Percentiles rank a stretch among this genome's conserved stretches.
Conservation (phyloP, 2,329 filamentous ascomycete genomes). For the Aspergillus quadrilineatus region DNA sequence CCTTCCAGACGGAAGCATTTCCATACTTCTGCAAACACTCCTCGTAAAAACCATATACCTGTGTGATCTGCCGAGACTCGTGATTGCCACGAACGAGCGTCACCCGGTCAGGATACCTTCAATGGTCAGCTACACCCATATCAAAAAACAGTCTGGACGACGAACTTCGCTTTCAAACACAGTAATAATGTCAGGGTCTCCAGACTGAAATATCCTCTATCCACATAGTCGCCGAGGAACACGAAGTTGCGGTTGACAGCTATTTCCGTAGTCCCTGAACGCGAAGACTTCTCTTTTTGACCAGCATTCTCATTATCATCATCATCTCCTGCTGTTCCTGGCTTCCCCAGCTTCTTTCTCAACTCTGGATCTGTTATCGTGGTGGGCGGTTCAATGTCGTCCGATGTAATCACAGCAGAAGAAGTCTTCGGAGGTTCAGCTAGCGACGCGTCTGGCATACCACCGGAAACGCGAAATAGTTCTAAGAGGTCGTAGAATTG, state of each 20-base stretch:
- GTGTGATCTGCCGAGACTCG: slow-evolving; percentile 74
- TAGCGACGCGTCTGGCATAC: slow-evolving; percentile 84
- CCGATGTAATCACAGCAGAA: slow-evolving; percentile 75
- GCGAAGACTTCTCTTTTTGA: slow-evolving; percentile 29
- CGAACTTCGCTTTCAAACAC: slow-evolving; percentile 66
- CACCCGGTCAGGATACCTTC: slow-evolving; percentile 68
- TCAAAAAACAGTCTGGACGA: background rate
- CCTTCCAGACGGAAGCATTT: slow-evolving; percentile 76
- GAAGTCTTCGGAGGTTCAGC: slow-evolving; percentile 67
- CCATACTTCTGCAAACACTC: slow-evolving; percentile 76
- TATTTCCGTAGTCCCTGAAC: slow-evolving; percentile 30
- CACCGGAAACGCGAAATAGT: slow-evolving; percentile 92
- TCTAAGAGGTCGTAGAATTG: slow-evolving; percentile 98
- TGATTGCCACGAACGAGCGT: slow-evolving; percentile 74
- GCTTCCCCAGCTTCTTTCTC: slow-evolving; percentile 72
- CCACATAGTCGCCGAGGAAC: slow-evolving; percentile 72
- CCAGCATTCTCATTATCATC: slow-evolving; percentile 31
- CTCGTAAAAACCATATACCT: slow-evolving; percentile 77
- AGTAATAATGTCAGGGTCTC: slow-evolving; percentile 72
- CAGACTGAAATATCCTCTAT: slow-evolving; percentile 71
- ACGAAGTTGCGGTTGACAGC: slow-evolving; percentile 67
- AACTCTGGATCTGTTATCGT: slow-evolving; percentile 85
- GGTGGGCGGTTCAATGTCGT: slow-evolving; percentile 86
- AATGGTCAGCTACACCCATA: slow-evolving; percentile 3
- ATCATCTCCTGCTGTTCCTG: slow-evolving; percentile 31